Base-by-base conservation (phyloP, 441 rosid species). In the Erodium chrysanthum region DNA sequence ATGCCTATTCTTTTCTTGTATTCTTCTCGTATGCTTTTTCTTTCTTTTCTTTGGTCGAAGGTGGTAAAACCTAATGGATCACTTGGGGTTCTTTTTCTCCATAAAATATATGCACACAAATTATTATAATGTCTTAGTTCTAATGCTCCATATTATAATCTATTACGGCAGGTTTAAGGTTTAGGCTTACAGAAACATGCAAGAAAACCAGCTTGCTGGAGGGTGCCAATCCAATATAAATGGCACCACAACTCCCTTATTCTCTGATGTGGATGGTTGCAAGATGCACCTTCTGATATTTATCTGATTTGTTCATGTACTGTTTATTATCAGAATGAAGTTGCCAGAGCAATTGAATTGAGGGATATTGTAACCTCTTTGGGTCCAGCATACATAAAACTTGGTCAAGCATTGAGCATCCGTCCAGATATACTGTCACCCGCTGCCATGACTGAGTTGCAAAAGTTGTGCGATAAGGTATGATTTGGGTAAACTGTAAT, bases 391-490 rank as follows among this genome's bases (percentile, higher is more conserved):
- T 93, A 91, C 72, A 86, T 93, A 68, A 93, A 93, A 77, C 96
- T 93, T 75, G 98, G 98, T 73, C 97, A 93, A 77, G 98, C 98
- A 75, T 81, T 93, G 79, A 93, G 98, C 77, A 93, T 93, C 76
- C 95, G 98, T 42, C 98, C 97, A 5, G 97, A 93, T 79, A 89
- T 93, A 68, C 75, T 93, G 79, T 93, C 98, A 14, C 98, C 98
- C 17, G 86, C 58, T 64, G 98, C 97, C 17, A 90, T 93, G 98
- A 73, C 60, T 31, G 98, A 93, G 85, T 88, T 93, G 78, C 98
- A 93, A 76, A 93, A 90, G 86, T 91, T 93, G 56, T 93, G 98
- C 78, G 98, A 93, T 79, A 93, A 90, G 98, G 98, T 93, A 77
- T 60, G 37, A 6, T 60, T 66, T 75, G 52, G 60, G 18, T 61